Conservation (phyloP, 2,329 filamentous ascomycete genomes). For the Cladosporium sp. region DNA sequence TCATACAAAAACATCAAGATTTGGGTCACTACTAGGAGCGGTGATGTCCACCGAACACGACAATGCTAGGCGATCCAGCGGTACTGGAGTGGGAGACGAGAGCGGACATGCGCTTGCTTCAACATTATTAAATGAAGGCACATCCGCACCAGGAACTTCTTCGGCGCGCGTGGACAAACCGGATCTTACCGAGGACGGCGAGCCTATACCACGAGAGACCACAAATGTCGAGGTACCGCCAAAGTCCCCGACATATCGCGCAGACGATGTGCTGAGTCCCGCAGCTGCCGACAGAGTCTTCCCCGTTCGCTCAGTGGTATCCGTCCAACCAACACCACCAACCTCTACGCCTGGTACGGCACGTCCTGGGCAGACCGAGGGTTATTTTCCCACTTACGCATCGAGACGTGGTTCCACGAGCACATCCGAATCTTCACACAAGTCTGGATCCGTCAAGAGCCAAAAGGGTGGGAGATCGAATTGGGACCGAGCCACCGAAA, state of each 20-base stretch:
- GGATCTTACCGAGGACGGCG: background rate
- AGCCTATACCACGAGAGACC: background rate
- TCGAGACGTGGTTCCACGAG: background rate
- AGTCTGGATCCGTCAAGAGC: background rate
- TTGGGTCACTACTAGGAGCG: background rate
- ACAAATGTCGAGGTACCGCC: background rate
- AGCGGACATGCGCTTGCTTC: constrained; percentile 7
- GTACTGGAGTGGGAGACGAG: background rate
- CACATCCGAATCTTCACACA: background rate
- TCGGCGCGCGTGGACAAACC: constrained; percentile 20
- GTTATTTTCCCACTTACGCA: constrained; percentile 40
- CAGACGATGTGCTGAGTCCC: constrained; percentile 40
- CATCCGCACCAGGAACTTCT: background rate
- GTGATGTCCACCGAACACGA: constrained; percentile 22
- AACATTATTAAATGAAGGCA: background rate
- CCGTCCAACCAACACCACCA: constrained; percentile 61
- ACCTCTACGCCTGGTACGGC: constrained; percentile 36
- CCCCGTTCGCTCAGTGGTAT: constrained; percentile 78
- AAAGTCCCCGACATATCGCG: background rate
- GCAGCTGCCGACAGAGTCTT: constrained; percentile 65
- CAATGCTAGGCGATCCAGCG: background rate
- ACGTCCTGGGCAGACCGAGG: background rate
- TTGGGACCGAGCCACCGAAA: background rate
- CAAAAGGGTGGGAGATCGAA: background rate
- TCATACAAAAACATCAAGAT: background rate